Base-by-base conservation (phyloP, 139 green algal genomes). In the Chlorella sp. region DNA sequence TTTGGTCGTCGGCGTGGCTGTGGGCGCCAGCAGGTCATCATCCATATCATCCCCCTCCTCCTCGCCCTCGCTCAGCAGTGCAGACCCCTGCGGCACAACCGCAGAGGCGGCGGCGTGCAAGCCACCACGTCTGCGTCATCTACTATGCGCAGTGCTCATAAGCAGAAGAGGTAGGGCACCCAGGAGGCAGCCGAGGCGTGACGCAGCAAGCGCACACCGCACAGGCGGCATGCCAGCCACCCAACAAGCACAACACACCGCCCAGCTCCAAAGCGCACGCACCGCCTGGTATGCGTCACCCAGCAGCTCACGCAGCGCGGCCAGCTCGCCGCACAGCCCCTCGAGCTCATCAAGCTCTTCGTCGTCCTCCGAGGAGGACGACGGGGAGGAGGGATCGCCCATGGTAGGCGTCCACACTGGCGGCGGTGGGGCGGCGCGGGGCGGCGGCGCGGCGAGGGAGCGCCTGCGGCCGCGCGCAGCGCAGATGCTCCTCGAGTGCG, bases 301-400 rank as follows among this genome's bases (percentile, higher is more conserved):
- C 15, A 75, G 69, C 38, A 50, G 38, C 3, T 31, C 53, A 6
- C 53, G 40, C 40, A 75, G 40, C n/a, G 55, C 53, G 19, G 51
- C 69, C 8, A 75, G 53, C 38, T 75, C 69, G 29, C 27, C 46
- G 17, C 29, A 27, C 36, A 75, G 40, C 9, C 69, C 69, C n/a
- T 65, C 38, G 0, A 75, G 17, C 38, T 75, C 69, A 17, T 75
- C 69, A 5, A 75, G 40, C 45, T 60, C 43, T 12, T 53, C 12
- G 23, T 58, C 65, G 41, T 38, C 35, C 46, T 55, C 69, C 19
- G 81, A 92, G 27, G 69, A 87, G 23, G n/a, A n/a, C n/a, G n/a
- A n/a, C n/a, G n/a, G n/a, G n/a, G n/a, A n/a, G n/a, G n/a, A n/a
- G n/a, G n/a, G n/a, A n/a, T n/a, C n/a, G n/a, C n/a, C n/a, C n/a